Evolutionary conservation across 441 rosid species (phyloP).

Genomic region (Daphne laureola): DNA sequence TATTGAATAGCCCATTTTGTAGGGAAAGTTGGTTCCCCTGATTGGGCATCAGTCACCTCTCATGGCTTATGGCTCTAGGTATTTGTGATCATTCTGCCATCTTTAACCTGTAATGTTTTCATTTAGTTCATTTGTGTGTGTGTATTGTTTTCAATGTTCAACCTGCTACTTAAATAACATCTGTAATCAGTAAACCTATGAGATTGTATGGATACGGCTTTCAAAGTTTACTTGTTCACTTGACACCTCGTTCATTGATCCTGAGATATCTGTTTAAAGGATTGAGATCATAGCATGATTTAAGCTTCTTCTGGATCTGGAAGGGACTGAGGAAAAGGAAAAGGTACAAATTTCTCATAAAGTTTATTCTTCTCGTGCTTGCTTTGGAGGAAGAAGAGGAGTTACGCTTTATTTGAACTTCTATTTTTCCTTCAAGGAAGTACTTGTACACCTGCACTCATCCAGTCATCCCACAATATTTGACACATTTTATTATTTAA

Average conservation of each 20-base stretch:
- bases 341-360: neutral
- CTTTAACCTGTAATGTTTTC: too few species aligned
- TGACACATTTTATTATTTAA: too few species aligned
- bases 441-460: too few species aligned
- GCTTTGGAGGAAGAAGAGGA: constrained; percentile 12
- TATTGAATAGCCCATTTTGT: too few species aligned
- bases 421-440: too few species aligned
- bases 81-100: too few species aligned
- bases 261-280: constrained; percentile 13
- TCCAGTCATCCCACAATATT: too few species aligned
- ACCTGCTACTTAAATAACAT: neutral
- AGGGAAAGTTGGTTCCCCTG: too few species aligned
- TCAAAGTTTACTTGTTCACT: constrained; percentile 5
- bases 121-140: neutral
- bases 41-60: too few species aligned
- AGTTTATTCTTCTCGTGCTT: constrained; percentile 20
- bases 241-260: neutral
- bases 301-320: constrained; percentile 32
- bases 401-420: constrained; percentile 13
- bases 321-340: constrained; percentile 13
- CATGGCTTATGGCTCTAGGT: too few species aligned
- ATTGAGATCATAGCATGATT: constrained; percentile 11
- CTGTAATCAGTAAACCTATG: too few species aligned
- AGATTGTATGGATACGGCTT: neutral
- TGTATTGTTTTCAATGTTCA: neutral